phyloP scores from a whole-genome alignment of 2,329 filamentous ascomycete species.

The Colletotrichum zoysiae region DNA sequence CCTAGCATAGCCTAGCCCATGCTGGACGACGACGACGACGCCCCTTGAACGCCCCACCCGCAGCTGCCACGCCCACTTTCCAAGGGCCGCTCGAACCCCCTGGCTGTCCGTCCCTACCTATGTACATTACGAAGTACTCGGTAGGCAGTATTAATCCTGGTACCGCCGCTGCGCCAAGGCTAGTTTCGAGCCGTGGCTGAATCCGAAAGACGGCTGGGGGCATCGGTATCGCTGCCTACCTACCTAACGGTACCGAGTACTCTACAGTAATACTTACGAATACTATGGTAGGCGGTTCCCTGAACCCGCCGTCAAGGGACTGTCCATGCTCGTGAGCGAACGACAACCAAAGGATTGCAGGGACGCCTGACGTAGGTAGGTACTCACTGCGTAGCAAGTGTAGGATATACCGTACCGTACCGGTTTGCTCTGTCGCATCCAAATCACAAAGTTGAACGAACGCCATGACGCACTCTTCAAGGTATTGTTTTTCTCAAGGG shows the following conservation, averaged over 20 bases:
- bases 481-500: not conserved
- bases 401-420: not conserved
- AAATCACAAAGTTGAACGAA: not conserved
- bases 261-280: too few relatives aligned
- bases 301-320: constrained; percentile 5
- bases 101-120: constrained; percentile 1
- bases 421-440: not conserved
- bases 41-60: constrained; percentile 30
- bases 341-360: constrained; percentile 22
- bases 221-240: not conserved
- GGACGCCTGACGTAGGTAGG: not conserved
- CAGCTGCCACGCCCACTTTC: constrained; percentile 35
- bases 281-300: constrained; percentile 16
- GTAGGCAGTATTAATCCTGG: constrained; percentile 14
- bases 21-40: constrained; percentile 22
- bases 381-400: not conserved
- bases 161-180: constrained; percentile 30
- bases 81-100: constrained; percentile 18
- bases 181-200: constrained; percentile 19
- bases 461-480: not conserved
- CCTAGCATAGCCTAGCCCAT: too few relatives aligned
- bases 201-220: constrained; percentile 26
- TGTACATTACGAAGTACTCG: too few relatives aligned
- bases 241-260: not conserved
- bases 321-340: constrained; percentile 13